Base-by-base conservation (phyloP, 345 rosid species). In the Syzygium aromaticum region DNA sequence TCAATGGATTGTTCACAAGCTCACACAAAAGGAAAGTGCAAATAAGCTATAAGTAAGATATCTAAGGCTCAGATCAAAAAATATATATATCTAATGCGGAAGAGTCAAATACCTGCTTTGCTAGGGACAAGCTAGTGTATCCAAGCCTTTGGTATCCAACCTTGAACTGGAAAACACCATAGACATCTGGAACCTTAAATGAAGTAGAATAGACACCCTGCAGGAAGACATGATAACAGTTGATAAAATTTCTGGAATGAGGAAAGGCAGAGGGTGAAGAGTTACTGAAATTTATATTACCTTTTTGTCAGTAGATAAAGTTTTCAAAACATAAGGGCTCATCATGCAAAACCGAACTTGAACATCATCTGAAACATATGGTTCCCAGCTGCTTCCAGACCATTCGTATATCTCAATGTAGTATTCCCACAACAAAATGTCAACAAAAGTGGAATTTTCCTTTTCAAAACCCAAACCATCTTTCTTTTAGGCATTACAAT, bases 301-400 rank as follows among this genome's bases (percentile, higher is more conserved):
- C 93, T 93, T 93, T 63, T 90, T 87, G 89, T 94, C 86, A 43
- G 93, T 88, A 28, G 95, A 92, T 67, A 94, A 88, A 61, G 93
- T 95, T 92, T 94, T 95, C 91, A 95, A 89, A 64, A 95, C 96
- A 89, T 94, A 94, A 86, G 98, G 98, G 89, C 96, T 95, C 96
- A 95, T 95, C 98, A 94, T 94, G 91, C 93, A 95, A 89, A 95
- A 94, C 90, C 94, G 98, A 86, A 95, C 92, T 92, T 95, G 96
- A 87, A 95, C 96, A 84, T 95, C 96, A 87, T 91, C 86, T 28
- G 96, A 92, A 25, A 94, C 91, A 90, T 94, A 95, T 61, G 98
- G 95, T 80, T 93, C 95, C 96, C 96, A 94, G 89, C 92, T 93
- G 84, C 88, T 86, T 83, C 98, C 98, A 86, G 96, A 94, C 96